phyloP scores from a whole-genome alignment of 306 rosid species.

The Fragaria nilgerrensis region DNA sequence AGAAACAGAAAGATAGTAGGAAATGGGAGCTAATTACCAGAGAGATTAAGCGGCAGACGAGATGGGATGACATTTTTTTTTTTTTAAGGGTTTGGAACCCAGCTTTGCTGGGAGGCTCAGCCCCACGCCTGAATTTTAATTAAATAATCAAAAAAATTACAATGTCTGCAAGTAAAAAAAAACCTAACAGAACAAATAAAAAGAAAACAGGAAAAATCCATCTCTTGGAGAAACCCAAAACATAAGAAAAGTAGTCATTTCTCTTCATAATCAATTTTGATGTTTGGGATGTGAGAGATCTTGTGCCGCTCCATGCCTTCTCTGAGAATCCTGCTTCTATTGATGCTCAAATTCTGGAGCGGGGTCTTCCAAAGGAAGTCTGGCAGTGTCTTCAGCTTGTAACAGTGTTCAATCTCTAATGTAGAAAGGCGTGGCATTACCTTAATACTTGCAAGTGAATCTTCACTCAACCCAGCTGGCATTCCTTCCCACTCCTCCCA shows the following conservation, averaged over 20 bases:
- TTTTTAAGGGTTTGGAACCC: too few relatives aligned
- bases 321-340: not conserved
- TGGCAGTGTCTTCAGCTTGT: not conserved
- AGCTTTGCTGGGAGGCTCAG: too few relatives aligned
- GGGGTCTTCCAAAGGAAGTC: not conserved
- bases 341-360: not conserved
- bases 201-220: too few relatives aligned
- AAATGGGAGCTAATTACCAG: too few relatives aligned
- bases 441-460: not conserved
- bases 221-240: too few relatives aligned
- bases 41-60: too few relatives aligned
- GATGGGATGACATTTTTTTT: too few relatives aligned
- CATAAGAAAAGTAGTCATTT: not conserved
- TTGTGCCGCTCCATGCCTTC: not conserved
- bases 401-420: fast-evolving
- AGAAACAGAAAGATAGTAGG: too few relatives aligned
- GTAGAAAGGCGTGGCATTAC: not conserved
- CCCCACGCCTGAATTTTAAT: too few relatives aligned
- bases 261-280: not conserved
- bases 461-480: not conserved
- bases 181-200: too few relatives aligned
- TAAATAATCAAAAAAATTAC: too few relatives aligned
- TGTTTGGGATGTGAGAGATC: conserved; percentile 4
- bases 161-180: too few relatives aligned
- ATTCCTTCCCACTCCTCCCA: conserved; percentile 4